A percentile compares a stretch with the other conserved stretches of the same genome.
Conservation (phyloP, 441 rosid genomes). For the Croton setiger region DNA sequence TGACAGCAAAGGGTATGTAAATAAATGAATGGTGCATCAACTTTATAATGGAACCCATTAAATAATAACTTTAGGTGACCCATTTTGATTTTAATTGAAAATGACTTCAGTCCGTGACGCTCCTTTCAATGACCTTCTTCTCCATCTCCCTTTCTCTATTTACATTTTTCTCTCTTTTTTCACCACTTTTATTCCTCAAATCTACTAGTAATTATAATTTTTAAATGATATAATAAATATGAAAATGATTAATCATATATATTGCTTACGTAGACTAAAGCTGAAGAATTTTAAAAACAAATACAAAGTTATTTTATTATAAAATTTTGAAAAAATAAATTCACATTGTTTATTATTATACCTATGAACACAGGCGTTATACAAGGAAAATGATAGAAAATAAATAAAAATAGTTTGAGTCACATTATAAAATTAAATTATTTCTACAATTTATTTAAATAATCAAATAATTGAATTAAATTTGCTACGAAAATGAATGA, state of each 20-base stretch:
- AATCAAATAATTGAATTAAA: neutral
- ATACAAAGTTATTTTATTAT: too few species aligned
- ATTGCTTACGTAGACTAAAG: too few species aligned
- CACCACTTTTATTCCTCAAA: too few species aligned
- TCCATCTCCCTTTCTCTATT: neutral
- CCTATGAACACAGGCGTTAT: too few species aligned
- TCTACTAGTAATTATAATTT: too few species aligned
- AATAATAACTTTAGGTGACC: slow-evolving; percentile 16
- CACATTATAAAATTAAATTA: neutral
- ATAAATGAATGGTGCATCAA: neutral
- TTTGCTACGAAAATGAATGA: too few species aligned
- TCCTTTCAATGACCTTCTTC: neutral
- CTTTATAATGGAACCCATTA: neutral
- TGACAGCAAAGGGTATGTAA: neutral
- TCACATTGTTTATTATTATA: too few species aligned
- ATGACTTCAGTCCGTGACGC: neutral
- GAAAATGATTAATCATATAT: too few species aligned
- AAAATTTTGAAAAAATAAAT: too few species aligned
- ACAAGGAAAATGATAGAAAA: neutral
- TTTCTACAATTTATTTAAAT: neutral
- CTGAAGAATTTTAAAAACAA: too few species aligned
- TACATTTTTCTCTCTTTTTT: too few species aligned
- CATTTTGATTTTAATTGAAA: neutral
- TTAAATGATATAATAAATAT: too few species aligned
- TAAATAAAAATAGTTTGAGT: neutral